Conservation (phyloP, 2,329 filamentous ascomycete genomes). For the Claviceps spartinae region DNA sequence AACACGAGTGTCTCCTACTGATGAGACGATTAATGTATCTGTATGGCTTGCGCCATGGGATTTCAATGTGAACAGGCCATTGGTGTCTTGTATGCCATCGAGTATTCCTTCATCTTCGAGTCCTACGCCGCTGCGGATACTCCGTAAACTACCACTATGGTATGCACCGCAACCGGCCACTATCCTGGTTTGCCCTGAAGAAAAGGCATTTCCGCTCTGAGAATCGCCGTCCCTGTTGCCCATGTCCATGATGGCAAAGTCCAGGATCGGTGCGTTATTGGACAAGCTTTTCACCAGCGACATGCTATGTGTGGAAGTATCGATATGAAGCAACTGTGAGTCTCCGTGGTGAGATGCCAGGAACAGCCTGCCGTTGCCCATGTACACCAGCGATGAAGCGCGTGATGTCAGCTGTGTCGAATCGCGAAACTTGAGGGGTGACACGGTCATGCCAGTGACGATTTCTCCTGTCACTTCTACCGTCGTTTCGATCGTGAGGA, state of each 20-base stretch:
- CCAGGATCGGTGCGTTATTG: constrained; percentile 83
- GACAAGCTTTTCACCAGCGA: constrained; percentile 52
- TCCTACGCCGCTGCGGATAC: constrained; percentile 85
- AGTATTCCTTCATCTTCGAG: constrained; percentile 77
- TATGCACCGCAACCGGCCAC: constrained; percentile 88
- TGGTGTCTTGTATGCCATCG: constrained; percentile 62
- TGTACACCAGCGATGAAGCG: constrained; percentile 65
- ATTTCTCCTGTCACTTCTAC: constrained; percentile 51
- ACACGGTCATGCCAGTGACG: constrained; percentile 60
- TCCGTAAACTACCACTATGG: constrained; percentile 75
- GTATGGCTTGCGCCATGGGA: constrained; percentile 32
- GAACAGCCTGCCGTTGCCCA: constrained; percentile 62
- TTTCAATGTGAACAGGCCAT: constrained; percentile 57
- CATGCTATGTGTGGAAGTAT: constrained; percentile 29
- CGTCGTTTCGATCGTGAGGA: constrained; percentile 64
- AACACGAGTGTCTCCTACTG: constrained; percentile 69
- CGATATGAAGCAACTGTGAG: constrained; percentile 63
- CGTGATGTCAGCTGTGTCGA: constrained; percentile 44
- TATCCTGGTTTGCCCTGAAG: constrained; percentile 84
- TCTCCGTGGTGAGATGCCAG: constrained; percentile 88
- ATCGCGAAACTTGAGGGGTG: constrained; percentile 21
- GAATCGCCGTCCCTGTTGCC: constrained; percentile 69
- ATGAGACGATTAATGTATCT: constrained; percentile 69
- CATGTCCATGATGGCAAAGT: constrained; percentile 94
- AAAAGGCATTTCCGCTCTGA: constrained; percentile 72